A percentile compares a stretch with the other conserved stretches of the same genome.
phyloP scores from a whole-genome alignment of 2,329 filamentous ascomycete genomes.

The Talaromyces sp. region DNA sequence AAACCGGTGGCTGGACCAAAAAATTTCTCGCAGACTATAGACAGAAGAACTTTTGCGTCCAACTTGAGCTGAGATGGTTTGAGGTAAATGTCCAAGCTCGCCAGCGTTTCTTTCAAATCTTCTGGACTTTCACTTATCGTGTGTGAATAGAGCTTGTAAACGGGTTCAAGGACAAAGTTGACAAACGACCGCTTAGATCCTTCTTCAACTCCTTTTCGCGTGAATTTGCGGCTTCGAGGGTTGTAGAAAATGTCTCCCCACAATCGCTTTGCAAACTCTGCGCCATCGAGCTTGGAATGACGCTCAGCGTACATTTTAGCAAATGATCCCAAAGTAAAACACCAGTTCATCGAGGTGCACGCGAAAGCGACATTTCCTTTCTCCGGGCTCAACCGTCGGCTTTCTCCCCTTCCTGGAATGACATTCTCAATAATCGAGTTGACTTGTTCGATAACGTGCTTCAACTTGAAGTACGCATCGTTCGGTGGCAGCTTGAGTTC shows the following conservation, averaged over 20 bases:
- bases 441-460: constrained; percentile 97
- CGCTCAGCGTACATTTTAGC: constrained; percentile 93
- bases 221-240: constrained; percentile 84
- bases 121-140: constrained; percentile 88
- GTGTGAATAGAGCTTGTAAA: constrained; percentile 96
- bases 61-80: constrained; percentile 91
- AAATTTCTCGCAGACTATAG: constrained; percentile 89
- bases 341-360: constrained; percentile 92
- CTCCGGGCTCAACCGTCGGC: constrained; percentile 82
- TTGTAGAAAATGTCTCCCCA: constrained; percentile 99
- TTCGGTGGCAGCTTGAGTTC: constrained; percentile 91
- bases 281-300: constrained; percentile 75
- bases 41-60: constrained; percentile 84
- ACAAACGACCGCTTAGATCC: constrained; percentile 83
- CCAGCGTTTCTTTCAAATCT: constrained; percentile 76
- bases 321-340: constrained; percentile 91
- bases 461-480: constrained; percentile 98
- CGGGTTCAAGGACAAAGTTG: constrained; percentile 90
- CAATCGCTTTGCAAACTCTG: constrained; percentile 78
- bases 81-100: constrained; percentile 74
- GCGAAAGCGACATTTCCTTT: constrained; percentile 98
- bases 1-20: constrained; percentile 88
- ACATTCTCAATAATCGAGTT: constrained; percentile 92
- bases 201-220: constrained; percentile 79
- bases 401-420: constrained; percentile 75